Evolutionary conservation across 371 early-diverging fungal species (phyloP).

Genomic region (Rhizopus sp.): DNA sequence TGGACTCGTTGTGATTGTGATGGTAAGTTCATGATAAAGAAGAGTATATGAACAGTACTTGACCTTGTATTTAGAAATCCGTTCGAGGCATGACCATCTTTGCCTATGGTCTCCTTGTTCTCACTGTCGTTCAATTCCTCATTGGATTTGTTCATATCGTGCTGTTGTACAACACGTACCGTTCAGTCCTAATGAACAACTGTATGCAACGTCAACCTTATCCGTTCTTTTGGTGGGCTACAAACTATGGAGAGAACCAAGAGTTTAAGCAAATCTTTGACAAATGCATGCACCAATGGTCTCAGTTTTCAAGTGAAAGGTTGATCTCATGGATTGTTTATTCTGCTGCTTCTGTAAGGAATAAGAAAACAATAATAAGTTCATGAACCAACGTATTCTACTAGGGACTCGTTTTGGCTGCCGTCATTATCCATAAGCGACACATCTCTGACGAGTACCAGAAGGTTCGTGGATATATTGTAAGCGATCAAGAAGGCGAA

Average conservation of each 20-base stretch:
- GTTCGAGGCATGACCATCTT: conserved; percentile 7
- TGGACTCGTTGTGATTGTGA: conserved; percentile 12
- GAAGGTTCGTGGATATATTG: conserved; percentile 5
- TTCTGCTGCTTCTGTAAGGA: conserved; percentile 19
- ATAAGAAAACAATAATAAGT: neutral
- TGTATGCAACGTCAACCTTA: conserved; percentile 26
- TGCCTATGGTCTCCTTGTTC: conserved; percentile 12
- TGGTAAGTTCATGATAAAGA: conserved; percentile 9
- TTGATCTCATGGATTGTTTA: conserved; percentile 24
- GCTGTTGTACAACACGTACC: conserved; percentile 20
- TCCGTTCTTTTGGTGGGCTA: conserved; percentile 26
- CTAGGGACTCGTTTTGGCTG: conserved; percentile 1
- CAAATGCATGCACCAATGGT: conserved; percentile 17
- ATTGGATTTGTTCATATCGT: conserved; percentile 25
- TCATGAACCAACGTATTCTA: neutral
- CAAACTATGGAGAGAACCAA: conserved; percentile 9
- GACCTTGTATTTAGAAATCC: conserved; percentile 14
- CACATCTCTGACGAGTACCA: conserved; percentile 1
- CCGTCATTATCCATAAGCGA: conserved; percentile 9
- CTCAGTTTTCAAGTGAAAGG: conserved; percentile 20
- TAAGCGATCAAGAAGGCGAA: conserved; percentile 4
- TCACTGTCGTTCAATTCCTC: conserved; percentile 12
- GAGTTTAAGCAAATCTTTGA: conserved; percentile 16
- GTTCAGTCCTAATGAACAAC: conserved; percentile 18
- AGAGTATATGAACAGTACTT: neutral